Evolutionary conservation across 257 asterid genomes (phyloP).

Genomic region (Misopates orontium): DNA sequence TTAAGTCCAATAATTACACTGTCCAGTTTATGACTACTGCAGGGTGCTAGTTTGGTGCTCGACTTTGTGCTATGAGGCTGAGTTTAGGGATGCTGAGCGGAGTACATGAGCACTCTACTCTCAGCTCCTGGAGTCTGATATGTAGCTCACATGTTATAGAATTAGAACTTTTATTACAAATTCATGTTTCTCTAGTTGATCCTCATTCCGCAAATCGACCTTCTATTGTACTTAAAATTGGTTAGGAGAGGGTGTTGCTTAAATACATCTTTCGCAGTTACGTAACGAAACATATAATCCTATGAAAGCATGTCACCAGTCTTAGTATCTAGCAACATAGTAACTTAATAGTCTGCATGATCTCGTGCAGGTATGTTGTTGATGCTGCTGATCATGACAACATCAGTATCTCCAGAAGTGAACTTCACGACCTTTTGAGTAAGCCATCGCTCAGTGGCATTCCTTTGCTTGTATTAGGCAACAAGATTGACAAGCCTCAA

Average conservation of each 20-base stretch:
- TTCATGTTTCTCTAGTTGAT: neutral
- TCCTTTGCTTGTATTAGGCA: slow-evolving; percentile 89
- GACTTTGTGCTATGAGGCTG: neutral
- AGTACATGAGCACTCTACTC: neutral
- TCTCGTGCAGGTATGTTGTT: slow-evolving; percentile 72
- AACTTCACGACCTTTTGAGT: slow-evolving; percentile 88
- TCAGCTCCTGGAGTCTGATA: neutral
- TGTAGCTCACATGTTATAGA: neutral
- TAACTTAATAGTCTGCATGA: no score
- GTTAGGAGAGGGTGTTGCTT: neutral
- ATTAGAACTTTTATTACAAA: neutral
- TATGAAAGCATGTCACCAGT: neutral
- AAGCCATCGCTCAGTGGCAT: slow-evolving; percentile 90
- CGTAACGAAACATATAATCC: neutral
- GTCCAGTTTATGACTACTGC: neutral
- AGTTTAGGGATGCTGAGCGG: neutral
- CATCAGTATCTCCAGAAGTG: slow-evolving; percentile 71
- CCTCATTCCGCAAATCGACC: neutral
- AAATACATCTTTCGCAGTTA: neutral
- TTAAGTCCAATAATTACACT: neutral
- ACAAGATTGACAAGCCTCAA: slow-evolving; percentile 84
- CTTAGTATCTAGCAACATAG: no score
- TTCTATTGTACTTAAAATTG: neutral
- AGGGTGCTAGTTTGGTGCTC: neutral
- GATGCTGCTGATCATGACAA: slow-evolving; percentile 97